Base-by-base conservation (phyloP, 306 rosid species). In the Pyrus communis region DNA sequence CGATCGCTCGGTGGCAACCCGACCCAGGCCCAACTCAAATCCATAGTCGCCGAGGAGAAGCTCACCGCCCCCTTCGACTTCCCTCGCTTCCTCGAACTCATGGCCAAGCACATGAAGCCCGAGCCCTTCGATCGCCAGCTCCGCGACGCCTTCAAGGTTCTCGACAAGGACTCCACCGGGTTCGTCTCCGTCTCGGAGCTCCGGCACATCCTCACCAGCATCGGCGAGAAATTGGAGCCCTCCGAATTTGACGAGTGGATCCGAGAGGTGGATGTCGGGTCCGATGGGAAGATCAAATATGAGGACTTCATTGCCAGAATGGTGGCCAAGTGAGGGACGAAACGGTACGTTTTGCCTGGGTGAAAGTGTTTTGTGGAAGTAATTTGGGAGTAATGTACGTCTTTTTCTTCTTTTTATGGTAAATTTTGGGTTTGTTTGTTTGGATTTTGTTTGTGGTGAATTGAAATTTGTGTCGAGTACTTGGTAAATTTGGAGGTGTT, bases 91-190 rank as follows among this genome's bases (percentile, higher is more conserved):
- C 90, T 92, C 3, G 96, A 92, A 40, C 90, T 94, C 62, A 94
- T 94, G 98, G 85, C 89, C 28, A 91, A 89, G 78, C 97, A 94
- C 88, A 92, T 94, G 96, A 94, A 94, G 82, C 86, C 97, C 12
- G 97, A 94, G 77, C 97, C 97, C 27, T 94, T 94, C 84, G 98
- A 94, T 90, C 91, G 97, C 69, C 97, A 94, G 83, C 96, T 94
- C 11, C 90, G 91, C 46, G 98, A 94, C 23, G 95, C 98, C 63
- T 94, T 94, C 85, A 94, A 91, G 86, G 98, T 94, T 65, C 93
- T 94, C 63, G 98, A 94, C 62, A 94, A 91, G 89, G 97, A 94
- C 71, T n/a, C n/a, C n/a, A n/a, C n/a, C n/a, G n/a, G n/a, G n/a
- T n/a, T n/a, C n/a, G n/a, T n/a, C n/a, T n/a, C 91, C 65, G 98